phyloP scores from a whole-genome alignment of 257 asterid genomes.

The Solanum bulbocastanum region DNA sequence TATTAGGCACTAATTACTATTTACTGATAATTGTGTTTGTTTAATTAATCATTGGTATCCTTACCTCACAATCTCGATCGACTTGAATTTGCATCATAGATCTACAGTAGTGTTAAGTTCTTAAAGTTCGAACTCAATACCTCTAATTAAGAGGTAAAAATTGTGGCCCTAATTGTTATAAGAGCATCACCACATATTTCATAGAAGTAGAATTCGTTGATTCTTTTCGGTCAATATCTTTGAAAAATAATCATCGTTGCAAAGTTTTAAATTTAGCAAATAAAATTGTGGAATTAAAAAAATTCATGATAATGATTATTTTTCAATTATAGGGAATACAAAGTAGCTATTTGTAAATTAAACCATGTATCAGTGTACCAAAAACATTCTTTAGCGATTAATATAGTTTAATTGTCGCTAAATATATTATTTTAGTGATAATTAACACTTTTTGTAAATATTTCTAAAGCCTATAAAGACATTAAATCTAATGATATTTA shows the following conservation, averaged over 20 bases:
- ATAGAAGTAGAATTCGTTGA: not conserved
- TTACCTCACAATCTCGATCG: not conserved
- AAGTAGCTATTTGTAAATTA: not conserved
- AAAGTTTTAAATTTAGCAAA: not conserved
- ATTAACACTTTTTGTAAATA: too few relatives aligned
- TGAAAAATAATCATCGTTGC: not conserved
- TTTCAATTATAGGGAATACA: not conserved
- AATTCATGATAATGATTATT: not conserved
- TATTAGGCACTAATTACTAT: not conserved
- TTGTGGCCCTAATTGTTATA: not conserved
- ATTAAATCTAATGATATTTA: not conserved
- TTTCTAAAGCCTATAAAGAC: rapidly evolving
- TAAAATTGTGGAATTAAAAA: not conserved
- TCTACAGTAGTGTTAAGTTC: not conserved
- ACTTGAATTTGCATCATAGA: rapidly evolving
- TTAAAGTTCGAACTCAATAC: not conserved
- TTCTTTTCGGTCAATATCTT: not conserved
- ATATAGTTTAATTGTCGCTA: too few relatives aligned
- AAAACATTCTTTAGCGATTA: too few relatives aligned
- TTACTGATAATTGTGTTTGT: not conserved
- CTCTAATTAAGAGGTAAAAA: not conserved
- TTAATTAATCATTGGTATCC: not conserved
- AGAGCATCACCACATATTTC: not conserved
- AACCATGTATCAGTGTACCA: not conserved
- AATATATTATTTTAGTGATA: too few relatives aligned